Percentiles rank a stretch among this genome's conserved stretches.
Conservation (phyloP, 1,139 yeast species). For the Pichia sp. region DNA sequence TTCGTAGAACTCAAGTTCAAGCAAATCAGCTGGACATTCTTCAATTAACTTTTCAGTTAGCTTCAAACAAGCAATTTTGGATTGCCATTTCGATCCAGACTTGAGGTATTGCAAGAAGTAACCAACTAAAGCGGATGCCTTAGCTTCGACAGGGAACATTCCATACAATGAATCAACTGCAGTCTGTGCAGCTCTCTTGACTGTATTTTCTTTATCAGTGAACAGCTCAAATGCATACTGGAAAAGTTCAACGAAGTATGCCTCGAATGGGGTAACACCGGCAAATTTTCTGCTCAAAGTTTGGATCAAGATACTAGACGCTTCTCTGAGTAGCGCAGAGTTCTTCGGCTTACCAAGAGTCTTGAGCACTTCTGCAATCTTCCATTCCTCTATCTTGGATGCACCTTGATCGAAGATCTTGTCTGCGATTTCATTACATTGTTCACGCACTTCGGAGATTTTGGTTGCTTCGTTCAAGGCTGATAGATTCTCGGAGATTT, state of each 20-base stretch:
- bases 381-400: conserved; percentile 55
- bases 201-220: conserved; percentile 83
- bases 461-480: conserved; percentile 51
- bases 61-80: conserved; percentile 74
- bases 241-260: conserved; percentile 56
- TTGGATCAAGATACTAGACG: conserved; percentile 61
- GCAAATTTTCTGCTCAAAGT: conserved; percentile 61
- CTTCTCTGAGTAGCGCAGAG: conserved; percentile 67
- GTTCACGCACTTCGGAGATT: conserved; percentile 58
- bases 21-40: conserved; percentile 76
- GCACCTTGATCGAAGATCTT: conserved; percentile 41
- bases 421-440: conserved; percentile 51
- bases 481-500: conserved; percentile 54
- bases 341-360: conserved; percentile 70
- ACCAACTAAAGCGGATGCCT: conserved; percentile 61
- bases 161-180: conserved; percentile 63
- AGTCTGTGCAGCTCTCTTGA: conserved; percentile 72
- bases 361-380: conserved; percentile 51
- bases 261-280: conserved; percentile 67
- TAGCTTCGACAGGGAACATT: conserved; percentile 72
- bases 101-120: conserved; percentile 55
- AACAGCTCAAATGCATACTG: conserved; percentile 53
- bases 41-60: conserved; percentile 66
- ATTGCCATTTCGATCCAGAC: conserved; percentile 91
- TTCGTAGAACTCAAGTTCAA: conserved; percentile 72